These are phyloP conservation scores for Orbilia blumenaviensis DNA, from an alignment of 2,329 filamentous ascomycete species.

Conservation along the genomic window DNA sequence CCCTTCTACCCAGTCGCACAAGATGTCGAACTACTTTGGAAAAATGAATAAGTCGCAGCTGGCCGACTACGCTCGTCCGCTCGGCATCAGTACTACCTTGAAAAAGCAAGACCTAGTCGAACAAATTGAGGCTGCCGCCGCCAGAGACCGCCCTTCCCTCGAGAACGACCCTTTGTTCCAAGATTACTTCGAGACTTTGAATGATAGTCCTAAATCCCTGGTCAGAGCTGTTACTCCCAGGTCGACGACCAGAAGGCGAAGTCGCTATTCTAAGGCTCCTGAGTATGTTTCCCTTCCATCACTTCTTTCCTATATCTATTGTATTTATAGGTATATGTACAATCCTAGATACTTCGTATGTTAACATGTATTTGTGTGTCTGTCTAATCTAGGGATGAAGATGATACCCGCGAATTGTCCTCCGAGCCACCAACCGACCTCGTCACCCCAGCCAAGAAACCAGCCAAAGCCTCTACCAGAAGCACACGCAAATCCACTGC, in stretches of 20 bases:
- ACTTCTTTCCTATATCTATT: background rate
- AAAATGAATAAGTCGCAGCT: conserved; percentile 51
- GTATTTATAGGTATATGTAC: background rate
- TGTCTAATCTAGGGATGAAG: conserved; percentile 23
- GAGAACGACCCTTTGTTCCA: conserved; percentile 28
- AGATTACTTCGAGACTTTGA: conserved; percentile 48
- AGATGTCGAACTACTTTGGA: conserved; percentile 48
- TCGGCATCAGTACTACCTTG: conserved; percentile 23
- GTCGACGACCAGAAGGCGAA: conserved; percentile 19
- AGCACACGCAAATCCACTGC: conserved; percentile 37
- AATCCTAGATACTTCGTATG: background rate
- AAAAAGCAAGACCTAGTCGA: conserved; percentile 47
- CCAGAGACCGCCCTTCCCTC: conserved; percentile 17
- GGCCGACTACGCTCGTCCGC: conserved; percentile 40
- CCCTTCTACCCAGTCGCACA: background rate
- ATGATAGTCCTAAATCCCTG: conserved; percentile 4
- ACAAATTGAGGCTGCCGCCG: conserved; percentile 19
- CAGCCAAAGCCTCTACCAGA: background rate
- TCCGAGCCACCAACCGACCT: conserved; percentile 44
- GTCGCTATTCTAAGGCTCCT: conserved; percentile 46
- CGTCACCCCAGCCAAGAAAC: conserved; percentile 46
- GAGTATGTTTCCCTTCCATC: conserved; percentile 13
- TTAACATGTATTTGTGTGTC: background rate
- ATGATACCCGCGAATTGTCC: conserved; percentile 26
- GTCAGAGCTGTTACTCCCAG: conserved; percentile 19